Percentiles rank a stretch among this genome's conserved stretches.
Evolutionary conservation across 306 rosid species (phyloP).

Genomic region (Amphicarpaea edgeworthii): DNA sequence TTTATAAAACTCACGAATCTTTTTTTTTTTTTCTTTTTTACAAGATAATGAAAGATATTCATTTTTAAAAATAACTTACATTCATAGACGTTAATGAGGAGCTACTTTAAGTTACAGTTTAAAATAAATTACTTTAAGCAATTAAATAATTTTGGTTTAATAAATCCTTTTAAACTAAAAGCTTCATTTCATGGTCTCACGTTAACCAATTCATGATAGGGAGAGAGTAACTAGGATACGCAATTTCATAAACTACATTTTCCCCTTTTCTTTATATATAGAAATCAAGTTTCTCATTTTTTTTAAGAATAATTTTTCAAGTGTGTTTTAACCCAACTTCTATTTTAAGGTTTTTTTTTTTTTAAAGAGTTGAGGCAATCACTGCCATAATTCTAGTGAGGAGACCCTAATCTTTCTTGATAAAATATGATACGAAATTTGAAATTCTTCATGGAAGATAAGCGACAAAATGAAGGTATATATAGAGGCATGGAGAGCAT

Average conservation of each 20-base stretch:
- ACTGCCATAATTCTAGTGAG: neutral
- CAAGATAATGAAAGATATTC: neutral
- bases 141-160: neutral
- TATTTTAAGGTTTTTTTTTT: neutral
- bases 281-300: neutral
- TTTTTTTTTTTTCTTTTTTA: neutral
- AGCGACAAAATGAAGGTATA: neutral
- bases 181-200: neutral
- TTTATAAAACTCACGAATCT: neutral
- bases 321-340: neutral
- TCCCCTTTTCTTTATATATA: neutral
- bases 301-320: neutral
- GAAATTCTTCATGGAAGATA: neutral
- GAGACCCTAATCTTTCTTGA: neutral
- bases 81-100: neutral
- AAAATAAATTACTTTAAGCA: neutral
- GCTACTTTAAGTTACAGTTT: neutral
- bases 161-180: neutral
- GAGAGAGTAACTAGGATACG: neutral
- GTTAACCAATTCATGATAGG: neutral
- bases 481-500: neutral
- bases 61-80: neutral
- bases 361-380: neutral
- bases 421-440: neutral
- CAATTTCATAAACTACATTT: neutral